Evolutionary conservation across 2,329 filamentous ascomycete genomes (phyloP).

Genomic region (Aureobasidium sp.): DNA sequence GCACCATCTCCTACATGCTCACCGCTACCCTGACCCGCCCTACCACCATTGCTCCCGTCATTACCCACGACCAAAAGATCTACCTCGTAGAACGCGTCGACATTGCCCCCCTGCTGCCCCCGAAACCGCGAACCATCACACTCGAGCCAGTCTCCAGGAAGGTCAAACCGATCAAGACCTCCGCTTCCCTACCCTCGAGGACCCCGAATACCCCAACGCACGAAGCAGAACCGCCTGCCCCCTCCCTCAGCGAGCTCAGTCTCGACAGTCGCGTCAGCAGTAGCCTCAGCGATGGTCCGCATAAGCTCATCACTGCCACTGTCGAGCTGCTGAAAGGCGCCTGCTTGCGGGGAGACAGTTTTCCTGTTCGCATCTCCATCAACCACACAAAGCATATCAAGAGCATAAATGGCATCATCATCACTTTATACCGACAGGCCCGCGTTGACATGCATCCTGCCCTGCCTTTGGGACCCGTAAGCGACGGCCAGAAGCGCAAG

Average conservation of each 20-base stretch:
- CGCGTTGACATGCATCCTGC: constrained; percentile 73
- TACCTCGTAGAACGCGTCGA: constrained; percentile 76
- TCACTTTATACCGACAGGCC: constrained; percentile 85
- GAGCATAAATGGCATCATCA: constrained; percentile 85
- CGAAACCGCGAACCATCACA: constrained; percentile 74
- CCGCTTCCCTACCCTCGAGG: constrained; percentile 15
- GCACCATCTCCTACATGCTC: constrained; percentile 84
- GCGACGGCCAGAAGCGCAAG: constrained; percentile 59
- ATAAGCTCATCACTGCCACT: constrained; percentile 77
- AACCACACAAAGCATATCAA: constrained; percentile 84
- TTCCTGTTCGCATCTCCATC: constrained; percentile 72
- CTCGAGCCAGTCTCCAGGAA: constrained; percentile 77
- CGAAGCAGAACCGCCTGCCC: neutral
- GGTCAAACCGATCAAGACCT: constrained; percentile 48
- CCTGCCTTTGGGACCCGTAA: constrained; percentile 52
- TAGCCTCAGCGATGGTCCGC: constrained; percentile 51
- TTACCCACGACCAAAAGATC: constrained; percentile 73
- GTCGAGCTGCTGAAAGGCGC: constrained; percentile 76
- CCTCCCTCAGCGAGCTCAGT: constrained; percentile 35
- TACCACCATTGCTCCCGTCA: constrained; percentile 72
- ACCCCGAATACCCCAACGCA: constrained; percentile 20
- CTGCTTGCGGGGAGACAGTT: constrained; percentile 73
- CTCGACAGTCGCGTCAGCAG: constrained; percentile 50
- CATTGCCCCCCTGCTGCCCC: constrained; percentile 63
- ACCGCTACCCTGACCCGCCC: constrained; percentile 85